Base-by-base conservation (phyloP, 176 grass and related monocot species). In the Bothriochloa decipiens region DNA sequence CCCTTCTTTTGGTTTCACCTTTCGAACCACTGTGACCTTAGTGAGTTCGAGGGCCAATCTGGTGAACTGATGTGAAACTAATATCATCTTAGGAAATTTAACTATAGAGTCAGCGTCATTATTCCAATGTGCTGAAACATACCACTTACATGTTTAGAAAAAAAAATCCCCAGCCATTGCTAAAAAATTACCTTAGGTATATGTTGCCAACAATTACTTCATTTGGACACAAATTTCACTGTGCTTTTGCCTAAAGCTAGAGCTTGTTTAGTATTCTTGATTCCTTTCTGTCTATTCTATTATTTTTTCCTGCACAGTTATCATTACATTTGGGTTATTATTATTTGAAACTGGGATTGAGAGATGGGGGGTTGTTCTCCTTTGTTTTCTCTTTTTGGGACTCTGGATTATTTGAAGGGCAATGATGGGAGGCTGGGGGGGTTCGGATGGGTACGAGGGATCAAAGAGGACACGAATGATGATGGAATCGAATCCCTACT, bases 401-500 rank as follows among this genome's bases (percentile, higher is more conserved):
- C 85, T 27, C 85, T 94, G 81, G 78, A 90, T 91, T 88, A 92
- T 86, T 41, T 98, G 91, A 95, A 95, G 92, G 91, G 91, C 92
- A 88, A 91, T 95, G 91, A 89, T 92, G 84, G 88, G 88, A 91
- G 81, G 88, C 91, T 89, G 92, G 91, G 95, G 91, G 90, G 91
- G 69, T 91, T 93, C 90, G 76, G 92, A 95, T 90, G 92, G 92
- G 95, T 91, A 95, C 87, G 89, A 91, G 92, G 92, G 90, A 89
- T 90, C 92, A 97, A 97, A 97, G 92, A 94, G 92, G 88, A 88
- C 87, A 89, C 92, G 92, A 94, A 97, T 97, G 92, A 97, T 97
- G 92, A 97, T 90, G 85, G 96, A 98, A 92, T 98, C 96, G 78
- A 95, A 95, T 95, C 96, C 96, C 79, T 98, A 98, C 95, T 98